These are phyloP conservation scores for Solanum bulbocastanum DNA, from an alignment of 257 asterid genomes.

Conservation along the genomic window DNA sequence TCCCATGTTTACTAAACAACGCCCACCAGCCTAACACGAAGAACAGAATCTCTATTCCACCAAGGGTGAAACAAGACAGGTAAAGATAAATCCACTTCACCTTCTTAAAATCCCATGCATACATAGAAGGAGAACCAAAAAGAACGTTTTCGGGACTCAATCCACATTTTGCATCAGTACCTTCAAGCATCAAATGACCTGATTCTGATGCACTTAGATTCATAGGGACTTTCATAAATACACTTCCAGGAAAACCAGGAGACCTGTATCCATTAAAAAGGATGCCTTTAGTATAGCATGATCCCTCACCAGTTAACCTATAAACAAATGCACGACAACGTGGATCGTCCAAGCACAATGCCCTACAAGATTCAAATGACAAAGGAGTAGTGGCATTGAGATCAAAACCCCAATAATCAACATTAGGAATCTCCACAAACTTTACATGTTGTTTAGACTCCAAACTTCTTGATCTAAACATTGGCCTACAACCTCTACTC, in stretches of 20 bases:
- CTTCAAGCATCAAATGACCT: conserved; percentile 10
- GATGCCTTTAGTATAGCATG: conserved; percentile 37
- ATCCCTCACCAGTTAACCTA: conserved; percentile 32
- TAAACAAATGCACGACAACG: conserved; percentile 49
- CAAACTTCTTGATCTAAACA: conserved; percentile 15
- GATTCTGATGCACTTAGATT: conserved; percentile 14
- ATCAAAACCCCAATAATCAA: conserved; percentile 61
- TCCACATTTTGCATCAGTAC: conserved; percentile 4
- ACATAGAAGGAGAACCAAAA: conserved; percentile 11
- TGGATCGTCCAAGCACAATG: conserved; percentile 16
- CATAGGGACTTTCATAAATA: conserved; percentile 42
- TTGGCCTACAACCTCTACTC: conserved; percentile 44
- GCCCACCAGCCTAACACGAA: conserved; percentile 22
- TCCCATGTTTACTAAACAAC: conserved; percentile 9
- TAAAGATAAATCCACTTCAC: conserved; percentile 22
- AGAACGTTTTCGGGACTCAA: not conserved
- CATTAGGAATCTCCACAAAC: conserved; percentile 40
- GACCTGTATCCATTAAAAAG: conserved; percentile 41
- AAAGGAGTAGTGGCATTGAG: conserved; percentile 9
- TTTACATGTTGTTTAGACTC: conserved; percentile 8
- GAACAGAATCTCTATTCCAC: conserved; percentile 13
- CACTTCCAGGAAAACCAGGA: conserved; percentile 41
- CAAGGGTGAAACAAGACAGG: conserved; percentile 9
- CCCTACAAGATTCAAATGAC: conserved; percentile 32
- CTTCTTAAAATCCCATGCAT: not conserved